Evolutionary conservation across 176 grass and related monocot genomes (phyloP).

Genomic region (Leersia perrieri): DNA sequence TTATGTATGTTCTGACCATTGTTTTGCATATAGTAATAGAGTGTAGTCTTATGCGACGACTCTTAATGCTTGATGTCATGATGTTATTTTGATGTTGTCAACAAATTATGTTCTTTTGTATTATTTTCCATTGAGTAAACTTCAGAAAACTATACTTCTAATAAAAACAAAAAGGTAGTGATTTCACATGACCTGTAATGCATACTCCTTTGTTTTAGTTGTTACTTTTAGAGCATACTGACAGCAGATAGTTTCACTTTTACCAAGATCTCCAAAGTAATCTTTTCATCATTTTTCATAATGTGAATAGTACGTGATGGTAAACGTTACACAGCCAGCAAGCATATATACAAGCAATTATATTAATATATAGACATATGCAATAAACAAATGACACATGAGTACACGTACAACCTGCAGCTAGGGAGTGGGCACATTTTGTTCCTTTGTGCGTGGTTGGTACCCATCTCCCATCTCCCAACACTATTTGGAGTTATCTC

Average conservation of each 20-base stretch:
- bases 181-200: no score
- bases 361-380: not conserved
- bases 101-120: not conserved
- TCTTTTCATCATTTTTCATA: not conserved
- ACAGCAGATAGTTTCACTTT: not conserved
- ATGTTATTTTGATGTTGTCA: not conserved
- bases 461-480: slow-evolving; percentile 1
- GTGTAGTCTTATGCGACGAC: not conserved
- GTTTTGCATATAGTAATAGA: not conserved
- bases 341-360: not conserved
- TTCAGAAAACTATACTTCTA: not conserved
- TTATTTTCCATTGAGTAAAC: not conserved
- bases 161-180: not conserved
- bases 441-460: not conserved
- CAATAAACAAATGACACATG: not conserved
- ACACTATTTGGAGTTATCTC: slow-evolving; percentile 25
- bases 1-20: not conserved
- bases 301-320: not conserved
- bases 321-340: not conserved
- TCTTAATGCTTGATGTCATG: not conserved
- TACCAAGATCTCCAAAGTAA: not conserved
- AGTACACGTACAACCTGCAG: not conserved
- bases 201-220: no score
- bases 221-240: not conserved
- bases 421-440: slow-evolving; percentile 18